A percentile compares a stretch with the other conserved stretches of the same genome.
Evolutionary conservation across 2,329 filamentous ascomycete species (phyloP).

Genomic region (Triangularia verruculosa): DNA sequence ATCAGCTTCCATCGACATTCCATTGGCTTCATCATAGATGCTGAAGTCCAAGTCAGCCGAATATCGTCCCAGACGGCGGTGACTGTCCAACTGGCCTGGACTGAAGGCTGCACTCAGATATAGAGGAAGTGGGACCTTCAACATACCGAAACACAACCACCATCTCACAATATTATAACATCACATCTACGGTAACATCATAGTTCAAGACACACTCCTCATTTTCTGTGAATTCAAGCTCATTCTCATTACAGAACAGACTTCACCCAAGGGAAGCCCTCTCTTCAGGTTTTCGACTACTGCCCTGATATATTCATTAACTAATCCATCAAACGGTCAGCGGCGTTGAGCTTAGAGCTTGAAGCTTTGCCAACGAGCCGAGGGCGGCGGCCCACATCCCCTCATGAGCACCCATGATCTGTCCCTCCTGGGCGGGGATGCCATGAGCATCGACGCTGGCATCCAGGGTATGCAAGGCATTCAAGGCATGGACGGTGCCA

Average conservation of each 20-base stretch:
- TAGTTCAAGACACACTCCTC: background rate
- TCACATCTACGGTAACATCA: background rate
- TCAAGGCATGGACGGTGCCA: conserved; percentile 44
- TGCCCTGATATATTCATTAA: background rate
- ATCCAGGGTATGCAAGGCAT: conserved; percentile 23
- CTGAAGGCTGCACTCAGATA: background rate
- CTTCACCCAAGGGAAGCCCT: background rate
- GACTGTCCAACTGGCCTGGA: background rate
- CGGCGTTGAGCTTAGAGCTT: background rate
- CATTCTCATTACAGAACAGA: background rate
- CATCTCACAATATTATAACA: background rate
- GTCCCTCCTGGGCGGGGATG: conserved; percentile 50
- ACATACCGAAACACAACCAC: background rate
- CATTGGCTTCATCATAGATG: background rate
- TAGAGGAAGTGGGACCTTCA: background rate
- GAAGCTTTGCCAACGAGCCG: background rate
- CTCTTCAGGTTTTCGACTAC: no score
- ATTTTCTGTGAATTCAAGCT: background rate
- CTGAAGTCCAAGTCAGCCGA: background rate
- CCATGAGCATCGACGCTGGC: conserved; percentile 23
- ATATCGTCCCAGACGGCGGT: background rate
- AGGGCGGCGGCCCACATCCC: background rate
- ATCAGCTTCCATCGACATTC: background rate
- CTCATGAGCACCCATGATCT: conserved; percentile 39
- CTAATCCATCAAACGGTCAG: background rate